A percentile compares a stretch with the other conserved stretches of the same genome.
Conservation (phyloP, 352 stramenopile genomes). For the Phytophthora lateralis region DNA sequence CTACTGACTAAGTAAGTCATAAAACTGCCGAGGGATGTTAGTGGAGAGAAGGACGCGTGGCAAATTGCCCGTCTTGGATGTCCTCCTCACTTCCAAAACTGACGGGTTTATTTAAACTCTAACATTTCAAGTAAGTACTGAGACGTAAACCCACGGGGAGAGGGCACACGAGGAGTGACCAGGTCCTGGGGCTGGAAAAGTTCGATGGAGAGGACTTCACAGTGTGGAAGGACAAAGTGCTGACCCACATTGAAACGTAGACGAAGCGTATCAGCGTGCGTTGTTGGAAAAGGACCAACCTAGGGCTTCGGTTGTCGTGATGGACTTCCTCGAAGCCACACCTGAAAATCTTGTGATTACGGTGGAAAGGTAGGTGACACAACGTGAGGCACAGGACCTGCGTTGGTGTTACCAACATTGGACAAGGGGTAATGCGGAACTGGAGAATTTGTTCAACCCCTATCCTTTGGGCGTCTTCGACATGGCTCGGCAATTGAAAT, state of each 20-base stretch:
- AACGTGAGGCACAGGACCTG: slow-evolving; percentile 1
- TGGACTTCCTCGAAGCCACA: slow-evolving; percentile 12
- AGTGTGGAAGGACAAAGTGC: slow-evolving; percentile 20
- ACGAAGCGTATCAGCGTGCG: no score
- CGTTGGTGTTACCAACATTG: slow-evolving; percentile 1
- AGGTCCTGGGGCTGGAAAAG: slow-evolving; percentile 1
- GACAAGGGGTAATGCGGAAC: slow-evolving; percentile 2
- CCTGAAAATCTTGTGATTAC: neutral
- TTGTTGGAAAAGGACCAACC: no score
- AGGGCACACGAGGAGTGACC: no score
- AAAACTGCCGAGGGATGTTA: no score
- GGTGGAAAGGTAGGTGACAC: neutral
- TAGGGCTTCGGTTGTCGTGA: slow-evolving; percentile 11
- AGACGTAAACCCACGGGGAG: no score
- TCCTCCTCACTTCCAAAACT: neutral
- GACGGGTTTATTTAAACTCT: neutral
- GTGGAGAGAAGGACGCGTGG: no score
- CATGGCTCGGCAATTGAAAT: no score
- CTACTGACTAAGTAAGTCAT: no score
- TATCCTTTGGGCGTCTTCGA: no score
- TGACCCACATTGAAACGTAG: no score
- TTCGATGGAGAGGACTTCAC: slow-evolving; percentile 8
- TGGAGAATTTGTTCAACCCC: neutral
- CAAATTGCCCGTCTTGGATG: no score
- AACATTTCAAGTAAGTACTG: no score